Evolutionary conservation across 352 stramenopile species (phyloP).

Genomic region (Thalassiosira sp.): DNA sequence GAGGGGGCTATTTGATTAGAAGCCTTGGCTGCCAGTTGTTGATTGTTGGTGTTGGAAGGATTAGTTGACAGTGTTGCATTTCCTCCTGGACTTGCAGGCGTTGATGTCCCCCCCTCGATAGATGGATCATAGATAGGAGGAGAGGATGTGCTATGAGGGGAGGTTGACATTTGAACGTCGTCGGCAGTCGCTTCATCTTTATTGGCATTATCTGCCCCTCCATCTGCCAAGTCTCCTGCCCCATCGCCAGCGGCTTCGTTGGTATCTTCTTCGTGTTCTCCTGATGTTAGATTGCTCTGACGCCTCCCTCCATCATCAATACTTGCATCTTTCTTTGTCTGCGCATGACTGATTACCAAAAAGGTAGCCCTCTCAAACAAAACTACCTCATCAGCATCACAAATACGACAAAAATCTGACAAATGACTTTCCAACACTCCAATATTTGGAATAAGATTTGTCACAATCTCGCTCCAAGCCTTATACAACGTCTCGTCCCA

Average conservation of each 20-base stretch:
- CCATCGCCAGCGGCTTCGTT: slow-evolving; percentile 10
- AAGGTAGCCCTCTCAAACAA: slow-evolving; percentile 99
- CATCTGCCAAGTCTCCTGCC: background rate
- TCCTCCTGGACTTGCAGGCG: slow-evolving; percentile 15
- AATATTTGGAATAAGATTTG: slow-evolving; percentile 99
- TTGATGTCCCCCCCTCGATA: slow-evolving; percentile 2
- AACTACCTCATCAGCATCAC: slow-evolving; percentile 92
- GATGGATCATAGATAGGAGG: slow-evolving; percentile 17
- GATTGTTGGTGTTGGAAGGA: slow-evolving; percentile 30
- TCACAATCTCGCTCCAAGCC: slow-evolving; percentile 98
- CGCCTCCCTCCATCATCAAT: slow-evolving; percentile 4
- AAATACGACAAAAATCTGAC: slow-evolving; percentile 96
- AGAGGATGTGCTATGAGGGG: slow-evolving; percentile 20
- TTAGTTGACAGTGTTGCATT: slow-evolving; percentile 21
- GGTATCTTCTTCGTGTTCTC: slow-evolving; percentile 12
- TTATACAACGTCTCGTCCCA: slow-evolving; percentile 99
- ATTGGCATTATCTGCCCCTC: no score
- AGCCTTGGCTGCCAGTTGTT: slow-evolving; percentile 6
- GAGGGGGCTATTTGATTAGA: slow-evolving; percentile 16
- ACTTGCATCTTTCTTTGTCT: slow-evolving; percentile 47
- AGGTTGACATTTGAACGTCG: slow-evolving; percentile 29
- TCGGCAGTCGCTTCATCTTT: slow-evolving; percentile 5
- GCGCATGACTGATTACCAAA: slow-evolving; percentile 96
- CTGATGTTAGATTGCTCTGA: background rate
- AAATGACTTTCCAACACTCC: slow-evolving; percentile 89